A percentile compares a stretch with the other conserved stretches of the same genome.
Conservation (phyloP, 352 stramenopile genomes). For the Sclerospora graminicola region DNA sequence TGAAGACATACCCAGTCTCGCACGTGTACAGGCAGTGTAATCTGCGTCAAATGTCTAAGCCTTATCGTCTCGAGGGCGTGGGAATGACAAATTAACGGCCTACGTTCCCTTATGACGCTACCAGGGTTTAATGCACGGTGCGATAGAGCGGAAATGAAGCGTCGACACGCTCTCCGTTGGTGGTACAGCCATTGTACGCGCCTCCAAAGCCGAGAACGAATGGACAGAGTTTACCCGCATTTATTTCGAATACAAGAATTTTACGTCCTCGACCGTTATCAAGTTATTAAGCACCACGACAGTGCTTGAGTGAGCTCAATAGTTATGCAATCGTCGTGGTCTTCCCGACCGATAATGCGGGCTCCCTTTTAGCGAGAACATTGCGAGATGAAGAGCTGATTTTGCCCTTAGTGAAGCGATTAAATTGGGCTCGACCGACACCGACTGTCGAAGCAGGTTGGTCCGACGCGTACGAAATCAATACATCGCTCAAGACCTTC, state of each 20-base stretch:
- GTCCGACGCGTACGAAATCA: constrained; percentile 32
- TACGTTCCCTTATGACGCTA: constrained; percentile 20
- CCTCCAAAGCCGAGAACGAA: constrained; percentile 19
- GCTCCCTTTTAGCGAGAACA: constrained; percentile 53
- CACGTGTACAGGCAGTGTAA: constrained; percentile 6
- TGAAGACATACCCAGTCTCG: background rate
- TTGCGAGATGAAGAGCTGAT: constrained; percentile 75
- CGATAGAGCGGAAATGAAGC: constrained; percentile 17
- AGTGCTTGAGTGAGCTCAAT: constrained; percentile 57
- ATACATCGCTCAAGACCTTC: constrained; percentile 50
- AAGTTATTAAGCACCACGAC: constrained; percentile 55
- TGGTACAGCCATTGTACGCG: constrained; percentile 13
- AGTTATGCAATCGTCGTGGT: constrained; percentile 79
- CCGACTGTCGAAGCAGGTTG: constrained; percentile 27
- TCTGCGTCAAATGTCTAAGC: constrained; percentile 25
- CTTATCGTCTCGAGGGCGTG: constrained; percentile 8
- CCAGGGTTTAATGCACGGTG: constrained; percentile 14
- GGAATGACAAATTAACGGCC: constrained; percentile 9
- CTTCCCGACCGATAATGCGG: constrained; percentile 49
- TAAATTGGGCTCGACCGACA: constrained; percentile 41
- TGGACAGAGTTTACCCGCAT: constrained; percentile 68
- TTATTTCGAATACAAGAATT: constrained; percentile 77
- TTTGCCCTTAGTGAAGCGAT: constrained; percentile 51
- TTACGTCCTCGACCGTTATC: constrained; percentile 78
- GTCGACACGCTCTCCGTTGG: constrained; percentile 1